Percentiles rank a stretch among this genome's conserved stretches.
phyloP scores from a whole-genome alignment of 1,284 basidiomycete genomes.

The Sanghuangporus sanghuang region DNA sequence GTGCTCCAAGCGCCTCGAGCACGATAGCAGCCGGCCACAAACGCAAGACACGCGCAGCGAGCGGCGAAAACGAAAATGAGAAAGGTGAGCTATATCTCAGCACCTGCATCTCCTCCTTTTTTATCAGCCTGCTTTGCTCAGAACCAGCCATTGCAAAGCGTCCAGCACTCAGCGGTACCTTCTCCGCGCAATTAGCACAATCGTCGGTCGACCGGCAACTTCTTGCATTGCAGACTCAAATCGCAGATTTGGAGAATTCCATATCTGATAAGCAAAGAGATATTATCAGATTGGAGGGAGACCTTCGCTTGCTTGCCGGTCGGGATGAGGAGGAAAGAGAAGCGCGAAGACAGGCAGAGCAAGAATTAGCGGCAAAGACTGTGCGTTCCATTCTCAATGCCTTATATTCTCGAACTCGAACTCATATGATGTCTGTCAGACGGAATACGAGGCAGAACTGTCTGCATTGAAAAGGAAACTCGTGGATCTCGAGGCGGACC shows the following conservation, averaged over 20 bases:
- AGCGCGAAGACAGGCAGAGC: background rate
- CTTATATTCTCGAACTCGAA: background rate
- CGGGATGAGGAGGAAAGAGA: slow-evolving; percentile 14
- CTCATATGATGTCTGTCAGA: slow-evolving; percentile 1
- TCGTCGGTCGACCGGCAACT: slow-evolving; percentile 15
- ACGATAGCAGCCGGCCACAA: slow-evolving; percentile 1
- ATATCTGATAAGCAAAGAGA: slow-evolving; percentile 7
- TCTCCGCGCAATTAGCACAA: slow-evolving; percentile 7
- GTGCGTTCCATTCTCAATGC: background rate
- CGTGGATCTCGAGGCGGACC: slow-evolving; percentile 9
- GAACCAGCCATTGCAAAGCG: slow-evolving; percentile 9
- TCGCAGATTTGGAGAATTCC: slow-evolving; percentile 12
- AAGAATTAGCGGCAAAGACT: slow-evolving; percentile 3
- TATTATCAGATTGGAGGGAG: slow-evolving; percentile 12
- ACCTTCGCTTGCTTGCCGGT: slow-evolving; percentile 11
- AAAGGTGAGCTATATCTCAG: slow-evolving; percentile 2
- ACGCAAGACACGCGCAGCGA: slow-evolving; percentile 12
- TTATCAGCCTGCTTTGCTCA: background rate
- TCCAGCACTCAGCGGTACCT: slow-evolving; percentile 13
- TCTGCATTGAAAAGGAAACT: slow-evolving; percentile 4
- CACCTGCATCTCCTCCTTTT: background rate
- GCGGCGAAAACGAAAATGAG: background rate
- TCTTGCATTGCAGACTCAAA: slow-evolving; percentile 6
- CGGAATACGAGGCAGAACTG: background rate
- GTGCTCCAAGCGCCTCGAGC: background rate